Evolutionary conservation across 2,329 filamentous ascomycete genomes (phyloP), one percentile per base, ranked within the genome.

Genomic region (Apiospora malaysiana): DNA sequence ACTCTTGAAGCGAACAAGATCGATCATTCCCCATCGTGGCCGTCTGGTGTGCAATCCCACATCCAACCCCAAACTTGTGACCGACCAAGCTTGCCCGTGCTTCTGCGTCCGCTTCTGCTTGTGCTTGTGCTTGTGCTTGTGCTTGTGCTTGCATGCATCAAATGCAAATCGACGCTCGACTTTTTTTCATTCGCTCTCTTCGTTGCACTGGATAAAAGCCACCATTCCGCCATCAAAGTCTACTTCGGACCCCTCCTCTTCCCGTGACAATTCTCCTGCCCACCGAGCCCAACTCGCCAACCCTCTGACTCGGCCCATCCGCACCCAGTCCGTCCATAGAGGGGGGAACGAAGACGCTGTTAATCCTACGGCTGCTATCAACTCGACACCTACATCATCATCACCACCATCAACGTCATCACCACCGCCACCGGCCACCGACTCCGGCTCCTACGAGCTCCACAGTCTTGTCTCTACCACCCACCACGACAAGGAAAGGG

Each of bases 381-480:
- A 5, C 14, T 16, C 47, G 14, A 25, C 45, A 21, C 6, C 14
- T 46, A 21, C 23, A 27, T 51, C 47, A 10, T 51, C 47, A 27
- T 14, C 71, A 51, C 37, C 32, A 32, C 3, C 32, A 6, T 32
- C 32, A 32, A 4, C 32, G 6, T 9, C 40, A 42, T 9, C 4
- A 9, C 49, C 51, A 25, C 51, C 47, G 14, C 68, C 63, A 45
- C 46, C 49, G n/a, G 40, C 70, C 25, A 59, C 49, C 18, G 59
- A 66, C 69, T 66, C 51, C 49, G 74, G 74, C 23, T 70, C 73
- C 37, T 75, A 77, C 73, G 78, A 79, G 71, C 76, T 88, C 66
- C 76, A 75, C 71, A 84, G 66, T 85, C 84, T 76, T 73, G 76
- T 47, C 77, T 78, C 56, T 76, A 81, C 68, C 74, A 77, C 68